Base-by-base conservation (phyloP, 805 yeast species). In the Lachancea fermentati region DNA sequence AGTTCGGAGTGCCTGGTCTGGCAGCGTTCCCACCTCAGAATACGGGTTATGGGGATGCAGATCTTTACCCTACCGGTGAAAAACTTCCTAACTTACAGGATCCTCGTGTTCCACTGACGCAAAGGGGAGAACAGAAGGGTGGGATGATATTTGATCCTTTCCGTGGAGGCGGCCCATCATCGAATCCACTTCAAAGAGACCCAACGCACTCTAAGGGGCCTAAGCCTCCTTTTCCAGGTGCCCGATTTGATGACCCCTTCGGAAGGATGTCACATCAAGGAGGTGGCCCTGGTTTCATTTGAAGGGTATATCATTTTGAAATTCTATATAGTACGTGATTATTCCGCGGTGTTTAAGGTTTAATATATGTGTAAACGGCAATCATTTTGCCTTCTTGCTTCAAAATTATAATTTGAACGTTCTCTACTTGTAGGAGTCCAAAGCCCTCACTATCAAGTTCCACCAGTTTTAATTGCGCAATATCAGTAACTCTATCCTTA, bases 91-190 rank as follows among this genome's bases (percentile, higher is more conserved):
- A 53, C 30, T 42, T 51, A 16, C 46, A 39, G 15, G 52, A 52
- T 32, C 40, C 41, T 5, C 6, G 24, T 9, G 33, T 38, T 24
- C 43, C 43, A 2, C 17, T 19, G 8, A 15, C 30, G 3, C 12
- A 13, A n/a, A n/a, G 22, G 15, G 33, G 35, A 2, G 8, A 29
- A 9, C 42, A 43, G 5, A 46, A 42, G 30, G 61, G 62, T 17
- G 66, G 66, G 1, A 61, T 62, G 66, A 45, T 50, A 9, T 56
- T 57, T 41, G 63, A 62, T 44, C 66, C 66, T 3, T 44, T 54
- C 12, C 47, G 44, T 25, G 39, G 40, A 30, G 43, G 22, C 4
- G 39, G 34, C 14, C 30, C 44, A 3, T 26, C 41, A 2, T 30
- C 46, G 6, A 31, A 40, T 34, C 47, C 47, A 2, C 35, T 38